phyloP scores from a whole-genome alignment of 2,329 filamentous ascomycete genomes.

The Rhynchosporium graminicola region DNA sequence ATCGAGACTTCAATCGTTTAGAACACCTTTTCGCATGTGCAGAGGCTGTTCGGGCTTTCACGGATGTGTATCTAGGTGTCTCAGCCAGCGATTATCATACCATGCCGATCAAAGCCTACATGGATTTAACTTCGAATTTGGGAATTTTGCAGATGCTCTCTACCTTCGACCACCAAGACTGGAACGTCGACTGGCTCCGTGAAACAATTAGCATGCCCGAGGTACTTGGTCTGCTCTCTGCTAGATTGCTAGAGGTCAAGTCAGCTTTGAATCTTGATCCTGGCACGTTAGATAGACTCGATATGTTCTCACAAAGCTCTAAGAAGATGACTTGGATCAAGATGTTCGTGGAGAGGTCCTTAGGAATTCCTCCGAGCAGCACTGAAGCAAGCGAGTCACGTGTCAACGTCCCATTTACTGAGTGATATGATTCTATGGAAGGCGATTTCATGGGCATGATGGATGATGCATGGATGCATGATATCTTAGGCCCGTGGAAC shows the following conservation, averaged over 20 bases:
- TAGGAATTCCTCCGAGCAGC: background rate
- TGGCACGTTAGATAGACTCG: conserved; percentile 11
- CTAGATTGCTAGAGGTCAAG: conserved; percentile 34
- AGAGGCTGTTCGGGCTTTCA: conserved; percentile 23
- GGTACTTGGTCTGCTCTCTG: conserved; percentile 39
- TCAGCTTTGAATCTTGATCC: conserved; percentile 18
- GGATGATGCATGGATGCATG: conserved; percentile 26
- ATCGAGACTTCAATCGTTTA: conserved; percentile 23
- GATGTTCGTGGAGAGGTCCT: conserved; percentile 14
- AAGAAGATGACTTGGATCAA: conserved; percentile 19
- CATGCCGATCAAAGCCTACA: conserved; percentile 17
- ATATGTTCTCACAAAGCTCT: conserved; percentile 19
- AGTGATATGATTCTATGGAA: conserved; percentile 7
- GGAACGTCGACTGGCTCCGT: conserved; percentile 43
- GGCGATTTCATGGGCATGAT: conserved; percentile 19
- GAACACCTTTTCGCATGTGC: conserved; percentile 29
- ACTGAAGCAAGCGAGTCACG: background rate
- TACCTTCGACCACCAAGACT: conserved; percentile 43
- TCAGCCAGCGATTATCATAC: conserved; percentile 20
- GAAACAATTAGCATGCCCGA: conserved; percentile 39
- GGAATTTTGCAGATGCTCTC: conserved; percentile 43
- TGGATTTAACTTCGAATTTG: conserved; percentile 42
- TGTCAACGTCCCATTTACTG: conserved; percentile 3
- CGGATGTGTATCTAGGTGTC: conserved; percentile 21
- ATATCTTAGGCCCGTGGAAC: conserved; percentile 21